Base-by-base conservation (phyloP, 176 grass and related monocot species). In the Hyparrhenia diplandra region DNA sequence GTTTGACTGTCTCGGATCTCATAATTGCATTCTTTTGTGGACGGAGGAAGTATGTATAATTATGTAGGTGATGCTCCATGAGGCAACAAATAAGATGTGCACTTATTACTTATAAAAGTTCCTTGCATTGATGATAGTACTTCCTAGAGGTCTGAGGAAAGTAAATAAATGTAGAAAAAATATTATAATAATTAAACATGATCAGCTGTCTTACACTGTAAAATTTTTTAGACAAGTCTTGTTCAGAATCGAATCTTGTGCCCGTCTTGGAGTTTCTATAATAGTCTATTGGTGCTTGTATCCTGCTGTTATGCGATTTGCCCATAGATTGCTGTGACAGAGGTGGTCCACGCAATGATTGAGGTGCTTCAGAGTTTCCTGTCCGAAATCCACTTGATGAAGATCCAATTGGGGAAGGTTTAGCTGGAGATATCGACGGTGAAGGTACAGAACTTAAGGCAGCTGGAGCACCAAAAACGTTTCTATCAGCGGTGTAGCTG, bases 201-300 rank as follows among this genome's bases (percentile, higher is more conserved):
- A 23, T 67, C 14, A 58, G 16, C 23, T 11, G 51, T 81, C 95
- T 93, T 93, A 98, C 95, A 73, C 86, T 95, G 71, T 94, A 92
- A 29, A 94, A 91, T n/a, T 91, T 78, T 72, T 98, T 94, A 39
- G 90, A 82, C 61, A 91, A 67, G 72, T 93, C 88, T 70, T 90
- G 80, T 76, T 93, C 86, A 82, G 90, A 81, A 55, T 91, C 86
- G 1, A 86, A 83, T 58, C 67, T 73, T 79, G 80, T 78, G 63
- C 39, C 73, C 64, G 73, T 82, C 42, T 94, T 89, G 75, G 69
- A 83, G 78, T 80, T 91, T 81, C 74, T 86, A 83, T 75, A 73
- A 87, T 84, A 73, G 16, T 78, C 75, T 40, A 37, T 40, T 55
- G 66, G 59, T 74, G 75, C 31, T 72, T 87, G 84, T 36, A 42